phyloP scores from a whole-genome alignment of 768 basidiomycete genomes.

The Mycena albidolilacea region DNA sequence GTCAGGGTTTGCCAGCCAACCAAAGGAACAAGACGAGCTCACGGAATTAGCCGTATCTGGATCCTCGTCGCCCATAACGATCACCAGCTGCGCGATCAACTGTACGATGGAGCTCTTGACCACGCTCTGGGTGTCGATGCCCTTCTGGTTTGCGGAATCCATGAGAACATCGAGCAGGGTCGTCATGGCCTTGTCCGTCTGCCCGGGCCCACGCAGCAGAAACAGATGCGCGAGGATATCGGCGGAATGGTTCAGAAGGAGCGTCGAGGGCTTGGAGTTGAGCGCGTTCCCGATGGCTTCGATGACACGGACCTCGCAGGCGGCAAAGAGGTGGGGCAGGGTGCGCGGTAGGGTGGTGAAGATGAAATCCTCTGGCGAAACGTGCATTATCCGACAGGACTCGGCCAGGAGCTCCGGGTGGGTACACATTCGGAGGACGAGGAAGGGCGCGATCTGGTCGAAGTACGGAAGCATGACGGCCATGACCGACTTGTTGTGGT shows the following conservation, averaged over 20 bases:
- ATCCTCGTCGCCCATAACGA: slow-evolving; percentile 83
- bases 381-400: slow-evolving; percentile 76
- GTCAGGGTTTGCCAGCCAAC: neutral
- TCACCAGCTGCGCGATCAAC: slow-evolving; percentile 81
- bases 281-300: slow-evolving; percentile 73
- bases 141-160: slow-evolving; percentile 57
- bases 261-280: slow-evolving; percentile 56
- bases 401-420: slow-evolving; percentile 75
- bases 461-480: slow-evolving; percentile 80
- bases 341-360: slow-evolving; percentile 73
- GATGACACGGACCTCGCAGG: slow-evolving; percentile 70
- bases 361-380: slow-evolving; percentile 73
- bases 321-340: slow-evolving; percentile 79
- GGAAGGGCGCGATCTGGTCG: slow-evolving; percentile 73
- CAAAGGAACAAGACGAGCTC: slow-evolving; percentile 41
- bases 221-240: slow-evolving; percentile 79
- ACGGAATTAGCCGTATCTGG: slow-evolving; percentile 60
- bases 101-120: slow-evolving; percentile 79
- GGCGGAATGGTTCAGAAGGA: slow-evolving; percentile 72
- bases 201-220: slow-evolving; percentile 66
- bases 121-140: slow-evolving; percentile 63
- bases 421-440: slow-evolving; percentile 70
- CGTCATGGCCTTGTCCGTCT: slow-evolving; percentile 70
- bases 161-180: slow-evolving; percentile 76
- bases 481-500: slow-evolving; percentile 74